A percentile compares a stretch with the other conserved stretches of the same genome.
Evolutionary conservation across 1,284 basidiomycete species (phyloP).

Genomic region (Retiboletus flavoniger): DNA sequence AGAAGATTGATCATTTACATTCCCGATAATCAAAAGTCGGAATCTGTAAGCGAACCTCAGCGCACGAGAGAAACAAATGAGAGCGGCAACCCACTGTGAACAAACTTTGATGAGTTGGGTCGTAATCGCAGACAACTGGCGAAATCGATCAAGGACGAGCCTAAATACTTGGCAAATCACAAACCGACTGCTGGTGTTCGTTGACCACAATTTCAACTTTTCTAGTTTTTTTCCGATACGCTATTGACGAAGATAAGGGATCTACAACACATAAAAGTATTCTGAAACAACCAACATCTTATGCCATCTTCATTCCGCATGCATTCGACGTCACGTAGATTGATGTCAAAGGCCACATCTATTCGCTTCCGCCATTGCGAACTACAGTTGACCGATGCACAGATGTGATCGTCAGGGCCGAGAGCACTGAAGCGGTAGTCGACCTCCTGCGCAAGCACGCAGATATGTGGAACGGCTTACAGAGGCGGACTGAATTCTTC

Average conservation of each 20-base stretch:
- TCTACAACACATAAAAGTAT: background rate
- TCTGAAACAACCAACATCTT: conserved; percentile 7
- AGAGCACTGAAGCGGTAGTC: conserved; percentile 3
- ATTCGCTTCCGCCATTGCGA: background rate
- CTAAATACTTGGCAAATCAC: background rate
- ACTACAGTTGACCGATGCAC: background rate
- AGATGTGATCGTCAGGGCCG: conserved; percentile 1
- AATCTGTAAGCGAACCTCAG: conserved; percentile 7
- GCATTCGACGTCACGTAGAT: conserved; percentile 3
- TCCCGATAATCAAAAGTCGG: conserved; percentile 18
- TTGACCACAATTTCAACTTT: conserved; percentile 13
- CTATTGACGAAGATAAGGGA: conserved; percentile 8
- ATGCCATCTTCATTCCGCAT: conserved; percentile 4
- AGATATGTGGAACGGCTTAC: background rate
- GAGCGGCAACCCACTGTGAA: conserved; percentile 3
- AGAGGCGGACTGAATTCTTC: conserved; percentile 3
- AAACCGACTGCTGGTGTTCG: conserved; percentile 4
- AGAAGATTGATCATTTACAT: conserved; percentile 1
- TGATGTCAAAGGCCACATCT: conserved; percentile 2
- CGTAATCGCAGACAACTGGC: conserved; percentile 1
- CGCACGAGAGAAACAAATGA: background rate
- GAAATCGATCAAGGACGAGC: background rate
- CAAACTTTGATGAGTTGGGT: conserved; percentile 3
- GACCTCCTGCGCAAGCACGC: background rate
- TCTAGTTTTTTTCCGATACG: conserved; percentile 9